Percentiles rank a stretch among this genome's conserved stretches.
phyloP scores from a whole-genome alignment of 2,329 filamentous ascomycete genomes.

The Grosmannia huntii region DNA sequence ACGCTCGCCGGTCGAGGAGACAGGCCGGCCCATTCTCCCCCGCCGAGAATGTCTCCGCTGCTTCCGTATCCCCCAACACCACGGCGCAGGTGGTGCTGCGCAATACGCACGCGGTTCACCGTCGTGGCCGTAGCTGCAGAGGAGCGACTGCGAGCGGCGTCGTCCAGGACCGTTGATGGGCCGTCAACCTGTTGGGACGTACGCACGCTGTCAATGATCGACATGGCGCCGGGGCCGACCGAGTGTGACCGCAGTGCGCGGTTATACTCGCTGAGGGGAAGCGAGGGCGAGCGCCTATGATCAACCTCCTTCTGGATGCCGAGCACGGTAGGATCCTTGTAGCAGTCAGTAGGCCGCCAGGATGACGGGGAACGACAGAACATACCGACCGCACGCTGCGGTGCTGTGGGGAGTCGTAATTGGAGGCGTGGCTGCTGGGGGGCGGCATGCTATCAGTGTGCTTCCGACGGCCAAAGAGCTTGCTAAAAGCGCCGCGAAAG shows the following conservation, averaged over 20 bases:
- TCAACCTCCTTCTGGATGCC: constrained; percentile 23
- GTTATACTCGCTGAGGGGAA: constrained; percentile 48
- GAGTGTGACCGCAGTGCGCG: constrained; percentile 50
- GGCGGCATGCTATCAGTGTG: constrained; percentile 24
- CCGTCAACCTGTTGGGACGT: constrained; percentile 37
- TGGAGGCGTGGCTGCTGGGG: constrained; percentile 14
- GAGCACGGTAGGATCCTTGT: constrained; percentile 26
- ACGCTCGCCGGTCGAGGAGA: constrained; percentile 50
- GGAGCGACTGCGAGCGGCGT: constrained; percentile 14
- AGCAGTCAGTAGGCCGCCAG: not conserved
- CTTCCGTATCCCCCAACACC: constrained; percentile 13
- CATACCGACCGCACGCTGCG: constrained; percentile 28
- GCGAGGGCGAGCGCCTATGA: constrained; percentile 42
- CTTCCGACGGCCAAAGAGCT: constrained; percentile 45
- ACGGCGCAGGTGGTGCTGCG: constrained; percentile 18
- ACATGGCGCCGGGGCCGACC: constrained; percentile 40
- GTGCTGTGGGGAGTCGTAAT: constrained; percentile 24
- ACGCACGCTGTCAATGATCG: constrained; percentile 38
- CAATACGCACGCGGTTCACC: constrained; percentile 25
- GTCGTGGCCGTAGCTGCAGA: constrained; percentile 22
- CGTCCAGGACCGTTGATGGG: constrained; percentile 14
- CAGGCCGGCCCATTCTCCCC: constrained; percentile 36
- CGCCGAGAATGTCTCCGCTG: constrained; percentile 19
- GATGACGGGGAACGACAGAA: not conserved
- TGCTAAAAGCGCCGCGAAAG: constrained; percentile 41